Evolutionary conservation across 768 basidiomycete genomes (phyloP), one percentile per base, ranked within the genome.

Genomic region (Cystofilobasidium ferigula): DNA sequence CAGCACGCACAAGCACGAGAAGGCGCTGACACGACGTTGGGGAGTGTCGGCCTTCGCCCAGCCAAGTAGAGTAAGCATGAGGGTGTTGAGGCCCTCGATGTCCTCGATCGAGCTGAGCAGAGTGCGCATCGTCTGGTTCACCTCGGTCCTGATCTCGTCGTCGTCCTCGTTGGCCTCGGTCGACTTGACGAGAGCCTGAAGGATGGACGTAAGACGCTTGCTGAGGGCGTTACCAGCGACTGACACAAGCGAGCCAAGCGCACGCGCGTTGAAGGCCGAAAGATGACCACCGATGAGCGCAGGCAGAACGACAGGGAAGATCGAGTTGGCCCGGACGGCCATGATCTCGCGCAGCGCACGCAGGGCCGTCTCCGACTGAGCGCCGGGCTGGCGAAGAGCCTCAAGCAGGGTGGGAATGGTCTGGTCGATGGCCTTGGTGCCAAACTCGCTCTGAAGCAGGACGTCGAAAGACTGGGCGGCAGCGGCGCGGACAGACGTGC

Each of bases 261-360:
- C 95, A 7, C 86, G 85, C 22, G 88, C 89, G 73, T 98, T 98
- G 85, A 97, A 98, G 12, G 86, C 84, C 3, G 92, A 85, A 83
- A 98, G 94, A 0, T 93, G 95, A 9, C 82, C 82, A 6, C 87
- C 83, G 45, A 88, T 92, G 67, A 99, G 79, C 0, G 92, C 94
- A 0, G 93, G 95, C 65, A 99, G 89, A 63, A 98, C 79, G 24
- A 97, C 88, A 0, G 95, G 95, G 88, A 98, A 98, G 43, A 98
- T 92, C 13, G 88, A 91, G 45, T 86, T 82, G 18, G 94, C 89
- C 43, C 93, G 89, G 71, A 97, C 90, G 70, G 82, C 85, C 88
- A 94, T 94, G 70, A 98, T 90, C 79, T 98, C 94, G 63, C 82
- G 85, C 43, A 98, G 78, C 0, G 95, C 95, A 72, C 92, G 86